phyloP scores from a whole-genome alignment of 2,329 filamentous ascomycete species.

The Penicillium paneum region DNA sequence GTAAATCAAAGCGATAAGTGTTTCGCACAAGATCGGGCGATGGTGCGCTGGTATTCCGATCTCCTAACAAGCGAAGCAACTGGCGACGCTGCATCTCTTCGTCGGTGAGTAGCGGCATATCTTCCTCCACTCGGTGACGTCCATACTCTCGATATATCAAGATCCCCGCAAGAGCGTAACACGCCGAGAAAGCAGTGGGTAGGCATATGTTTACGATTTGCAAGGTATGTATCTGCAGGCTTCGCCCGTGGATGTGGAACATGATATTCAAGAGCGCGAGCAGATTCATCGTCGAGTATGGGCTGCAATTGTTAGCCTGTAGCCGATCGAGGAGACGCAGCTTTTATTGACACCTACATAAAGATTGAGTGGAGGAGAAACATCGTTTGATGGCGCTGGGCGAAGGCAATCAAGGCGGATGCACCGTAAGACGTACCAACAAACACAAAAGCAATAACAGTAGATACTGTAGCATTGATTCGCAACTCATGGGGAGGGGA shows the following conservation, averaged over 20 bases:
- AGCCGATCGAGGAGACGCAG: not conserved
- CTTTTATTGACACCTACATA: not conserved
- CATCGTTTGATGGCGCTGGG: not conserved
- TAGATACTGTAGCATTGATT: not conserved
- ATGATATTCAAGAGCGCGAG: conserved; percentile 35
- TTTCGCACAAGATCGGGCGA: conserved; percentile 24
- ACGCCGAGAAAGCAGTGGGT: conserved; percentile 26
- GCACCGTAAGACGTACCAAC: not conserved
- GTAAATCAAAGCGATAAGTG: conserved; percentile 31
- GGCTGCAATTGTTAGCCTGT: conserved; percentile 2
- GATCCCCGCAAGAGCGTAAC: conserved; percentile 28
- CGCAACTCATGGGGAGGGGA: not conserved
- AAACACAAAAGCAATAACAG: not conserved
- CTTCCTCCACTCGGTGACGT: conserved; percentile 7
- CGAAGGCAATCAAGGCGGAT: not conserved
- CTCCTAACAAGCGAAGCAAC: conserved; percentile 35
- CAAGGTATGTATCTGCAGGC: conserved; percentile 27
- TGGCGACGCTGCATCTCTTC: conserved; percentile 43
- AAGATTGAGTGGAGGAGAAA: conserved; percentile 1
- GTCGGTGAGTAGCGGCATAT: conserved; percentile 28
- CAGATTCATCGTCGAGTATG: conserved; percentile 22
- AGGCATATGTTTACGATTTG: conserved; percentile 29
- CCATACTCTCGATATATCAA: conserved; percentile 24
- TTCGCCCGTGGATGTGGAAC: conserved; percentile 32
- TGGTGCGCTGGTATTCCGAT: conserved; percentile 27